Percentiles rank a stretch among this genome's conserved stretches.
Evolutionary conservation across 2,329 filamentous ascomycete species (phyloP).

Genomic region (Cladosporium austrohemisphaericum): DNA sequence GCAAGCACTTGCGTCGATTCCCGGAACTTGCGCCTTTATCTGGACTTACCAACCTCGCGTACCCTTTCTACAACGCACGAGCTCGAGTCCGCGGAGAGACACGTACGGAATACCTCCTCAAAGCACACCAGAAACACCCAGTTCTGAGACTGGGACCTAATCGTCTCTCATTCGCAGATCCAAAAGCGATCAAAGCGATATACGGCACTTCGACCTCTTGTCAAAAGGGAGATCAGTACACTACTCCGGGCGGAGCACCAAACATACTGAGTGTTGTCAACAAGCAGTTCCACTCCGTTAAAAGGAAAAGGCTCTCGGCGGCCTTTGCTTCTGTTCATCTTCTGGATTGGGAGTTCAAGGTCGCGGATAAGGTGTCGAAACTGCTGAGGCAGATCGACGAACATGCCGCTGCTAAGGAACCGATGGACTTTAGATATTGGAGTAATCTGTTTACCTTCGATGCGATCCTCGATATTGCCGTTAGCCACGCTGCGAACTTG

Average conservation of each 20-base stretch:
- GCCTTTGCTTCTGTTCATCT: neutral
- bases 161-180: neutral
- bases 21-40: too few relatives aligned
- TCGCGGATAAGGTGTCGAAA: neutral
- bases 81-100: too few relatives aligned
- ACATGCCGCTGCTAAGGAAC: neutral
- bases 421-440: neutral
- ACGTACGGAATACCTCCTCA: too few relatives aligned
- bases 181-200: neutral
- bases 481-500: neutral
- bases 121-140: neutral
- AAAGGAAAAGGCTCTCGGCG: neutral
- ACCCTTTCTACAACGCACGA: too few relatives aligned
- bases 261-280: neutral
- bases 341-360: neutral
- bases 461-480: neutral
- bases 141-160: neutral
- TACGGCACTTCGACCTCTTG: neutral
- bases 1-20: too few relatives aligned
- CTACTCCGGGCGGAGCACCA: neutral
- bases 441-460: conserved; percentile 18
- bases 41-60: too few relatives aligned
- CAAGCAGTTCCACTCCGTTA: neutral
- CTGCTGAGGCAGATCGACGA: neutral
- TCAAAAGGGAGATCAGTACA: neutral